Conservation (phyloP, 2,329 filamentous ascomycete genomes). For the Pseudocercospora vitis region DNA sequence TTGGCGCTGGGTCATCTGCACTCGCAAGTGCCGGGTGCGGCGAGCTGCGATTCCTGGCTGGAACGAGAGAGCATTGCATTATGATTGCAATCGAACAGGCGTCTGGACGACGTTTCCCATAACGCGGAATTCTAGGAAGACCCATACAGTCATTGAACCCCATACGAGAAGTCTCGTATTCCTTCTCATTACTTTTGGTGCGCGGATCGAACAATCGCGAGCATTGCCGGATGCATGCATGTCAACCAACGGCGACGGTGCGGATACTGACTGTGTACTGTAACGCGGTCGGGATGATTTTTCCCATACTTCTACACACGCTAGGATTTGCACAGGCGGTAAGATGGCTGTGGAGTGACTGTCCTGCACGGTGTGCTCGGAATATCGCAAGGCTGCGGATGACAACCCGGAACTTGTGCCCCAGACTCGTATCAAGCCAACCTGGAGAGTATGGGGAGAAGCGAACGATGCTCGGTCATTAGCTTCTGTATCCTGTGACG, state of each 20-base stretch:
- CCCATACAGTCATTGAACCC: not conserved
- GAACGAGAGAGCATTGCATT: not conserved
- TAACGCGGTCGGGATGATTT: not conserved
- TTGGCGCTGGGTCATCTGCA: constrained; percentile 8
- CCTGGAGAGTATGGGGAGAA: not conserved
- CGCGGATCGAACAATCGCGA: constrained; percentile 2
- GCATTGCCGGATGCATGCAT: constrained; percentile 10
- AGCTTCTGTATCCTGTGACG: too few relatives aligned
- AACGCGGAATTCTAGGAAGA: not conserved
- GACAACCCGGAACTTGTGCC: too few relatives aligned
- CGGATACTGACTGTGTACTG: constrained; percentile 1
- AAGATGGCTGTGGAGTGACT: not conserved
- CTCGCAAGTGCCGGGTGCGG: constrained; percentile 1
- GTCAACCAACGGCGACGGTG: constrained; percentile 6
- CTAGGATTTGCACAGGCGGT: constrained; percentile 1
- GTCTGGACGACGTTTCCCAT: not conserved
- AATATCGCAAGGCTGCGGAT: not conserved
- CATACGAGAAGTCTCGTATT: not conserved
- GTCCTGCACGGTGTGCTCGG: too few relatives aligned
- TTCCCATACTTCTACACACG: constrained; percentile 2
- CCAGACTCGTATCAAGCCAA: constrained; percentile 1
- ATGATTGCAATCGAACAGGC: not conserved
- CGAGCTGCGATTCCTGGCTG: not conserved
- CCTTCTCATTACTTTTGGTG: too few relatives aligned
- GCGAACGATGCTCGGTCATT: not conserved